These are phyloP conservation scores for Nematocida sp. DNA, from an alignment of 371 early-diverging fungal species.

Conservation along the genomic window DNA sequence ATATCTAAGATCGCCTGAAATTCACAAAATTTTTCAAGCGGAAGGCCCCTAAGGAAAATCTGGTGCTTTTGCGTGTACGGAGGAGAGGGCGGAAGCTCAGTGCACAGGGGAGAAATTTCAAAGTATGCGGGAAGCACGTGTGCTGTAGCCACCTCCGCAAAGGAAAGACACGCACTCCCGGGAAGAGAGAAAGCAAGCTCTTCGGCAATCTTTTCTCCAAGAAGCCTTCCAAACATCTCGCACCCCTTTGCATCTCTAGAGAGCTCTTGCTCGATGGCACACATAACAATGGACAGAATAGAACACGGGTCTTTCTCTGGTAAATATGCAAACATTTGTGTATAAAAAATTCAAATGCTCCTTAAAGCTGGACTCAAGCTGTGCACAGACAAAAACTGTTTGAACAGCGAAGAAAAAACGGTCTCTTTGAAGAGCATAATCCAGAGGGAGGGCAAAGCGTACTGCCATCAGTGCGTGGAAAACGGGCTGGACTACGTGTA, in stretches of 20 bases:
- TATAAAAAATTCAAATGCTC: slow-evolving; percentile 46
- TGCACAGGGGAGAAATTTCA: too few relatives aligned
- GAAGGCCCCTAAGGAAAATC: too few relatives aligned
- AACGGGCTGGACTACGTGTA: slow-evolving; percentile 37
- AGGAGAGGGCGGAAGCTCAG: too few relatives aligned
- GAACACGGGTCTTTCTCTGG: neutral
- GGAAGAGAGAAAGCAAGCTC: slow-evolving; percentile 1
- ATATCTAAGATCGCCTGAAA: too few relatives aligned
- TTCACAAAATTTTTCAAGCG: too few relatives aligned
- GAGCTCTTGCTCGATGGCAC: neutral
- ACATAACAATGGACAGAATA: neutral
- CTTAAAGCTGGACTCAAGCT: slow-evolving; percentile 6
- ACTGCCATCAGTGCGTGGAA: slow-evolving; percentile 30
- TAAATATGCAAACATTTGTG: slow-evolving; percentile 31
- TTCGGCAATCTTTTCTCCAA: slow-evolving; percentile 37
- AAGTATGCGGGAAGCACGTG: too few relatives aligned
- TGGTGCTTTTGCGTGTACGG: too few relatives aligned
- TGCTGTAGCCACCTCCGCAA: too few relatives aligned
- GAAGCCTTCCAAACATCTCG: neutral
- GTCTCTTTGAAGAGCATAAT: neutral
- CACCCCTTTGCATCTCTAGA: neutral
- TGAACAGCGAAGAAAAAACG: slow-evolving; percentile 3
- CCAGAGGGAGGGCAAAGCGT: neutral
- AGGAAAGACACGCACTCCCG: too few relatives aligned
- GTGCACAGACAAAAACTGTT: slow-evolving; percentile 22